Evolutionary conservation across 805 yeast species (phyloP).

Genomic region (Zygotorulaspora sp.): DNA sequence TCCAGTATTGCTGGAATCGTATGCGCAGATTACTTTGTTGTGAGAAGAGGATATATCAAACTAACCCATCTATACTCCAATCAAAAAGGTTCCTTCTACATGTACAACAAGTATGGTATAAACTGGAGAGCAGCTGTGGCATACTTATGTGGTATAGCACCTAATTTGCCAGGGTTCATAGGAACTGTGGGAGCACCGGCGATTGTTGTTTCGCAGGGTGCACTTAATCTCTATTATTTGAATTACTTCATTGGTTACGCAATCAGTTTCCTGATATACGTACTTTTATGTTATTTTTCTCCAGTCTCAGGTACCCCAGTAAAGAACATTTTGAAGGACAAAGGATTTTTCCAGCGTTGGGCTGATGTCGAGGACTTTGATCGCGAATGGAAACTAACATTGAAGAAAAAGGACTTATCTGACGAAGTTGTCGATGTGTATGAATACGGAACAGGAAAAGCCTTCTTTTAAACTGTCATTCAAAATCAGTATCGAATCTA

Average conservation of each 20-base stretch:
- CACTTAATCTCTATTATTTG: slow-evolving; percentile 61
- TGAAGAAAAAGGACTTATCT: slow-evolving; percentile 16
- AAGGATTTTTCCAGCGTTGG: slow-evolving; percentile 59
- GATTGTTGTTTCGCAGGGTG: slow-evolving; percentile 60
- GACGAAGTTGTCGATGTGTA: slow-evolving; percentile 18
- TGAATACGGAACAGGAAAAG: slow-evolving; percentile 15
- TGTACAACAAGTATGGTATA: slow-evolving; percentile 57
- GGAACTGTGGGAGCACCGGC: slow-evolving; percentile 54
- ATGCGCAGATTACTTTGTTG: slow-evolving; percentile 51
- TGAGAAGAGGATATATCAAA: slow-evolving; percentile 63
- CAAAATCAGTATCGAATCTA: background rate
- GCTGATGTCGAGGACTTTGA: slow-evolving; percentile 62
- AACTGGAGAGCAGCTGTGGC: slow-evolving; percentile 81
- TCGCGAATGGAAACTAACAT: slow-evolving; percentile 28
- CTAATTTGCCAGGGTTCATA: slow-evolving; percentile 39
- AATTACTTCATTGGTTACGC: slow-evolving; percentile 75
- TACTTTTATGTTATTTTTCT: slow-evolving; percentile 45
- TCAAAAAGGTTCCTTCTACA: slow-evolving; percentile 35
- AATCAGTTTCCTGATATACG: slow-evolving; percentile 52
- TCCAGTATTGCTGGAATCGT: slow-evolving; percentile 75
- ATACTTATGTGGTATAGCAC: slow-evolving; percentile 40
- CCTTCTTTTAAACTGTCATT: slow-evolving; percentile 10
- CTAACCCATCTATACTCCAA: slow-evolving; percentile 58
- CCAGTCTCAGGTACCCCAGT: slow-evolving; percentile 48
- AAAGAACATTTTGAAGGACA: slow-evolving; percentile 40